Percentiles rank a stretch among this genome's conserved stretches.
Conservation (phyloP, 2,329 filamentous ascomycete genomes). For the Ophidiomyces ophidiicola region DNA sequence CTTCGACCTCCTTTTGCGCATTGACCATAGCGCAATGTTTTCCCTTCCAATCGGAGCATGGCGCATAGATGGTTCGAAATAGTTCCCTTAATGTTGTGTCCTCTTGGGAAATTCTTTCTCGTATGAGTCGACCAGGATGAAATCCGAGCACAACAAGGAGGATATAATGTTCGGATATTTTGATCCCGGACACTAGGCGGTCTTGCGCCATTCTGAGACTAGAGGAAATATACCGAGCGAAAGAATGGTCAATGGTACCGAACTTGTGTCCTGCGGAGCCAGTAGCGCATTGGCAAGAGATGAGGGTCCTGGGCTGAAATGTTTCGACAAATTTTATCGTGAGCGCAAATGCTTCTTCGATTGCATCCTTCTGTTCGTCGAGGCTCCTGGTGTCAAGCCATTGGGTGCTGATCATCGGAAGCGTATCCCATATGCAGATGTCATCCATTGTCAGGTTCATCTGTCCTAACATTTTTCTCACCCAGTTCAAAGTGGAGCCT, state of each 20-base stretch:
- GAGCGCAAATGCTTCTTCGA: neutral
- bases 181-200: neutral
- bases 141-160: neutral
- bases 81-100: neutral
- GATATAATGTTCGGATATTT: neutral
- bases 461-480: neutral
- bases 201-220: neutral
- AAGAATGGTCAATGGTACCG: neutral
- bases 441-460: neutral
- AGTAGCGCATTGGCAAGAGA: neutral
- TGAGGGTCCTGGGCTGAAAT: neutral
- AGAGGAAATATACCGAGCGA: neutral
- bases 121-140: neutral
- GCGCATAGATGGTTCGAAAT: neutral
- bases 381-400: neutral
- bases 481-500: neutral
- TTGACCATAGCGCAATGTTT: neutral
- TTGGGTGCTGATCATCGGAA: neutral
- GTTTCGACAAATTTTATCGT: neutral
- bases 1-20: neutral
- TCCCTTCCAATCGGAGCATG: neutral
- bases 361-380: neutral
- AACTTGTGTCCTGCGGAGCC: neutral
- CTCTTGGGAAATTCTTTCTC: neutral
- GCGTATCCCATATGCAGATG: neutral